Percentiles rank a stretch among this genome's conserved stretches.
Evolutionary conservation across 441 rosid genomes (phyloP).

Genomic region (Populus trichocarpa): DNA sequence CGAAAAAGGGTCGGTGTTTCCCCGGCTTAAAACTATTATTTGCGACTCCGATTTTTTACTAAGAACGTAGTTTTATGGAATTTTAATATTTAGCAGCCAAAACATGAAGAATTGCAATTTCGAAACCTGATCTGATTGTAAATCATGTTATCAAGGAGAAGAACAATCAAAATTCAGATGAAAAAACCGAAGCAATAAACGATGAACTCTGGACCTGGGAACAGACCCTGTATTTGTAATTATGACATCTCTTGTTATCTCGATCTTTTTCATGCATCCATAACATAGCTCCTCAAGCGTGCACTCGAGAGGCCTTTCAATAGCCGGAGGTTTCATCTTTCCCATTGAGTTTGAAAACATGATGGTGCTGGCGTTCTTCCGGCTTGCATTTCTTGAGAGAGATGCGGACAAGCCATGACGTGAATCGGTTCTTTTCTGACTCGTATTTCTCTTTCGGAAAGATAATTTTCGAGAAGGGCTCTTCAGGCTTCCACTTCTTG

Average conservation of each 20-base stretch:
- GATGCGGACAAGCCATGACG: constrained; percentile 14
- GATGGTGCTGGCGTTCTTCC: constrained; percentile 37
- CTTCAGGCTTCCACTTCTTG: constrained; percentile 47
- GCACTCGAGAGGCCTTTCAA: constrained; percentile 62
- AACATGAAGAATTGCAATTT: background rate
- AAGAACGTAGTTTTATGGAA: background rate
- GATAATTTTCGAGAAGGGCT: constrained; percentile 27
- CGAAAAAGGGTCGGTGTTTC: background rate
- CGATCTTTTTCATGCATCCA: constrained; percentile 74
- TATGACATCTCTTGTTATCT: constrained; percentile 66
- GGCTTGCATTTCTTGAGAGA: constrained; percentile 31
- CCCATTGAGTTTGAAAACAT: constrained; percentile 73
- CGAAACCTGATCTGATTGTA: background rate
- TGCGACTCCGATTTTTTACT: background rate
- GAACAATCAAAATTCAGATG: background rate
- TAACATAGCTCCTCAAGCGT: constrained; percentile 79
- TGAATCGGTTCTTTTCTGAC: constrained; percentile 30
- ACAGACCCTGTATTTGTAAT: constrained; percentile 55
- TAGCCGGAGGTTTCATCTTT: constrained; percentile 54
- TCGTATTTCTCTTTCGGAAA: constrained; percentile 24
- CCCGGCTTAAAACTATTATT: background rate
- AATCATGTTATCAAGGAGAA: background rate
- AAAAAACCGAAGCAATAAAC: background rate
- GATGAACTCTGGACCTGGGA: background rate
- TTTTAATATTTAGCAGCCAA: background rate